A percentile compares a stretch with the other conserved stretches of the same genome.
Evolutionary conservation across 805 yeast genomes (phyloP).

Genomic region (Suhomyces emberorum): DNA sequence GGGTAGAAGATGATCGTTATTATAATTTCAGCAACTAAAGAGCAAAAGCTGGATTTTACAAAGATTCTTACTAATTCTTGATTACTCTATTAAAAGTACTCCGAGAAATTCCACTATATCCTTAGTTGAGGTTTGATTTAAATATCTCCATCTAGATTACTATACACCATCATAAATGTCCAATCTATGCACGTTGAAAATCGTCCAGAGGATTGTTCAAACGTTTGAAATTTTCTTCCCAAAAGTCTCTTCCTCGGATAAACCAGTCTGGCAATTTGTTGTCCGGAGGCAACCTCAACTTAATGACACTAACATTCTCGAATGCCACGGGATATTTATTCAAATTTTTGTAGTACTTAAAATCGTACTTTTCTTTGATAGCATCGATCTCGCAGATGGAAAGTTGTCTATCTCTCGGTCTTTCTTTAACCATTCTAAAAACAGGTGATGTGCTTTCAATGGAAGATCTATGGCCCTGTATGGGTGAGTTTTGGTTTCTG

Average conservation of each 20-base stretch:
- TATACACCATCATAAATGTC: too few species aligned
- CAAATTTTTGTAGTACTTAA: slow-evolving; percentile 41
- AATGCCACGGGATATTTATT: slow-evolving; percentile 28
- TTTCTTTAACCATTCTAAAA: slow-evolving; percentile 1
- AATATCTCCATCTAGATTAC: too few species aligned
- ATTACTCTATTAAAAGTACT: too few species aligned
- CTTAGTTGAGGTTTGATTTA: too few species aligned
- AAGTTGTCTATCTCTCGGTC: slow-evolving; percentile 7
- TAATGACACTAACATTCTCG: slow-evolving; percentile 38
- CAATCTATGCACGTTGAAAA: too few species aligned
- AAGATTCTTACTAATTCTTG: too few species aligned
- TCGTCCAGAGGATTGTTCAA: too few species aligned
- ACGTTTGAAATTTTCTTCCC: too few species aligned
- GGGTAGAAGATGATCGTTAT: slow-evolving; percentile 16
- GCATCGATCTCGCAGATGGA: slow-evolving; percentile 8
- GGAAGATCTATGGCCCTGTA: slow-evolving; percentile 3
- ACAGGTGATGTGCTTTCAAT: slow-evolving; percentile 7
- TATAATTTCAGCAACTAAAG: too few species aligned
- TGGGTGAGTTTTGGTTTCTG: slow-evolving; percentile 9
- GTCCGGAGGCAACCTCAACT: slow-evolving; percentile 58
- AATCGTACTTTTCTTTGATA: slow-evolving; percentile 25
- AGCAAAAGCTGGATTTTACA: too few species aligned
- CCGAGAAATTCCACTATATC: too few species aligned
- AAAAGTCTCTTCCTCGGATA: slow-evolving; percentile 53
- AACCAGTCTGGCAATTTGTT: slow-evolving; percentile 76